These are phyloP conservation scores for Microglena sp. DNA, from an alignment of 139 green algal genomes.

Conservation along the genomic window DNA sequence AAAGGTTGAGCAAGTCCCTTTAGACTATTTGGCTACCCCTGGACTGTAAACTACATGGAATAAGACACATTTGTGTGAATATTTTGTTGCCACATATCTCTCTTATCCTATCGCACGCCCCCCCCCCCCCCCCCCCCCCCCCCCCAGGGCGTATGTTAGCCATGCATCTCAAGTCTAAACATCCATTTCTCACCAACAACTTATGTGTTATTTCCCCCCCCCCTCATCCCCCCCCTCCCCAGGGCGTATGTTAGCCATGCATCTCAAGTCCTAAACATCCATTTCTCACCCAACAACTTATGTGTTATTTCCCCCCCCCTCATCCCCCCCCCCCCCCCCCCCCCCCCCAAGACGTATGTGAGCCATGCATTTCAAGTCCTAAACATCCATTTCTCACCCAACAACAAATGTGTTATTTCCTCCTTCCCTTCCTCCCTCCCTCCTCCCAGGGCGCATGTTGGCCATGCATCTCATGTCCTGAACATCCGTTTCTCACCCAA, in stretches of 20 bases:
- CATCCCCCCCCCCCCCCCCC: neutral
- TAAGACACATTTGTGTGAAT: too few relatives aligned
- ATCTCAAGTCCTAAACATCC: constrained; percentile 56
- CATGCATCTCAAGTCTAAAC: constrained; percentile 58
- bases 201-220: constrained; percentile 4
- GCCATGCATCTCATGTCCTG: constrained; percentile 61
- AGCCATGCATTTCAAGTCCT: constrained; percentile 62
- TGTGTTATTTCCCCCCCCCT: constrained; percentile 29
- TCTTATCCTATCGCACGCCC: constrained; percentile 11
- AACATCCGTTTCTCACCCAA: constrained; percentile 43
- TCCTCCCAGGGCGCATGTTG: constrained; percentile 29
- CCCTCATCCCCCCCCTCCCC: neutral
- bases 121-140: too few relatives aligned
- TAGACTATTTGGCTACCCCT: too few relatives aligned
- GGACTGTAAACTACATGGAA: too few relatives aligned
- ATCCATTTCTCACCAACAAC: constrained; percentile 44
- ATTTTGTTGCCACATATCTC: too few relatives aligned
- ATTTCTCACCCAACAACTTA: constrained; percentile 38
- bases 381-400: constrained; percentile 41
- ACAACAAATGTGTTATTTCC: constrained; percentile 23
- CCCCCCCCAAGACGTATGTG: constrained; percentile 24
- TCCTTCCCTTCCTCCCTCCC: neutral
- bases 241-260: constrained; percentile 49
- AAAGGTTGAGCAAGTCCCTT: too few relatives aligned
- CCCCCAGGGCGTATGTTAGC: constrained; percentile 32